Evolutionary conservation across 1,284 basidiomycete genomes (phyloP).

Genomic region (Ceratobasidium papillatum): DNA sequence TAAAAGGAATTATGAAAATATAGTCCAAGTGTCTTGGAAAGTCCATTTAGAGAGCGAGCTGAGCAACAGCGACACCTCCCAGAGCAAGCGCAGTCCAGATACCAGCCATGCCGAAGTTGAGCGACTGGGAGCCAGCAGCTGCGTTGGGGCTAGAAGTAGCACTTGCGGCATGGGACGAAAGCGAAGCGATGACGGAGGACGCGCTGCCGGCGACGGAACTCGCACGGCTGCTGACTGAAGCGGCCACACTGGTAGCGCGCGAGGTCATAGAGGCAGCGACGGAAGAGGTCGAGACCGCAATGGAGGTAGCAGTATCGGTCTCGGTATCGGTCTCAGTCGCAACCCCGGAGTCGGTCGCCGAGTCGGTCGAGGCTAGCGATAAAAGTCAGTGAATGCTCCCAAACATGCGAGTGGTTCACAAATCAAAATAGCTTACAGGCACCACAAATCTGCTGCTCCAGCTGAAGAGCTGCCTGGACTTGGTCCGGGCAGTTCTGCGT

Average conservation of each 20-base stretch:
- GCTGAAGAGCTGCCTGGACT: not conserved
- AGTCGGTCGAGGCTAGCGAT: not conserved
- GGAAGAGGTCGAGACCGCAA: not conserved
- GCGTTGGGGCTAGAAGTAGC: not conserved
- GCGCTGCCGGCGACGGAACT: not conserved
- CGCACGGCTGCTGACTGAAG: not conserved
- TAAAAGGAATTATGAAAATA: too few species aligned
- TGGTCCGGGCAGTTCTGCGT: not conserved
- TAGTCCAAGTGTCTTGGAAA: too few species aligned
- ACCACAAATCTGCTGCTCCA: slow-evolving; percentile 1
- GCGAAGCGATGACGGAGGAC: not conserved
- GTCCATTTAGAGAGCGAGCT: too few species aligned
- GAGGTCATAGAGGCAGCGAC: not conserved
- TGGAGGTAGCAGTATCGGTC: not conserved
- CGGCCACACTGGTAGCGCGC: not conserved
- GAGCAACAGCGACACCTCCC: too few species aligned
- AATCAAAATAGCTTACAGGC: not conserved
- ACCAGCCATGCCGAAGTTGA: slow-evolving; percentile 12
- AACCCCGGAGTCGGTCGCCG: not conserved
- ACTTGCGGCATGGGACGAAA: not conserved
- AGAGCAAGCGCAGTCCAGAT: slow-evolving; percentile 21
- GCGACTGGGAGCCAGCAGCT: not conserved
- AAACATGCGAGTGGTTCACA: not conserved
- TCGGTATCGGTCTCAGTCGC: not conserved
- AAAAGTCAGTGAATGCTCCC: too few species aligned